Evolutionary conservation across 2,329 filamentous ascomycete species (phyloP), one percentile per base, ranked within the genome.

Genomic region (Chaetomium strumarium): DNA sequence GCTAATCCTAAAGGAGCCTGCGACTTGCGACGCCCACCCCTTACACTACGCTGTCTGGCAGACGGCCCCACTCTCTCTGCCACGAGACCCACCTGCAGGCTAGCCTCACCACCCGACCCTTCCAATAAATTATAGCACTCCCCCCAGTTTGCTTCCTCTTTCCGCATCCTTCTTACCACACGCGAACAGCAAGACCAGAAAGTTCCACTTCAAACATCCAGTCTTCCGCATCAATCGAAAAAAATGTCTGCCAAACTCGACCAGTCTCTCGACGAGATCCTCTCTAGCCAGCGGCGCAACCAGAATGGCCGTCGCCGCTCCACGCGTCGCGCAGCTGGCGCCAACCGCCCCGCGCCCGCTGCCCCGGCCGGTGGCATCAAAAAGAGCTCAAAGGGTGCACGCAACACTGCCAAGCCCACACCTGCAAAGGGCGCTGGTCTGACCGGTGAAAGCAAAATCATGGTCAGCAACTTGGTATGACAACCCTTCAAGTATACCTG

Each of bases 401-500:
- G 85, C 59, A 72, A 75, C 55, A 73, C 75, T 43, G 75, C 77
- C 62, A 84, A 84, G 73, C 74, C 80, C 56, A 75, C 78, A 39
- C 82, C 88, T 57, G 80, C 81, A 63, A 87, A 84, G 68, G 80
- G 81, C 55, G 72, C 80, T 53, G 73, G 77, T 60, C 71, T 74
- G 56, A 75, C 76, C 65, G 84, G 83, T 66, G 90, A 95, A 63
- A 95, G 90, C 80, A 97, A 96, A 77, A 92, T 97, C 75, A 88
- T 96, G 73, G 92, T 99, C 75, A 96, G 90, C 85, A 95, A 95
- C 78, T 81, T 99, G 80, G 91, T 96, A 86, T 73, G 90, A 73
- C 58, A 33, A 31, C 2, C 24, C 29, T 7, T 13, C 13, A 3
- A 63, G 16, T 24, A 19, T 19, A 11, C 19, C 11, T 44, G 14